Evolutionary conservation across 768 basidiomycete genomes (phyloP).

Genomic region (Lanmaoa rubissima): DNA sequence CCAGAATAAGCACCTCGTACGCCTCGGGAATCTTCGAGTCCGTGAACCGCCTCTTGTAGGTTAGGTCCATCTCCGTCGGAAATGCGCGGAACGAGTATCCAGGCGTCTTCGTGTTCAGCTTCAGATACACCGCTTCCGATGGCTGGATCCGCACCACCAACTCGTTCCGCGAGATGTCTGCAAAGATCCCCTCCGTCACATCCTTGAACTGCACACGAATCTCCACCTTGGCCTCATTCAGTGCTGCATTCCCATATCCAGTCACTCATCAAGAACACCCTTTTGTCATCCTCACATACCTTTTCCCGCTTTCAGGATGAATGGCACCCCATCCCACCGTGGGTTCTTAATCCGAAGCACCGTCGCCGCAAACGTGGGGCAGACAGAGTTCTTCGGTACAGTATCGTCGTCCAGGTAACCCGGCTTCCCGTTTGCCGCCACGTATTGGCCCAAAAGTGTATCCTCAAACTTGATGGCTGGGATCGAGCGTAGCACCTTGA

Average conservation of each 20-base stretch:
- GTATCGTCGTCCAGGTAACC: conserved; percentile 98
- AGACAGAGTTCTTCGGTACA: conserved; percentile 87
- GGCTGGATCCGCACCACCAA: conserved; percentile 97
- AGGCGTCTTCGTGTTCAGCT: conserved; percentile 93
- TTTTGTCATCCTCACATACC: conserved; percentile 46
- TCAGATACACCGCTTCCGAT: conserved; percentile 93
- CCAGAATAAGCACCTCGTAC: conserved; percentile 92
- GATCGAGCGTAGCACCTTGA: conserved; percentile 93
- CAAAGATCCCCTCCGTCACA: conserved; percentile 95
- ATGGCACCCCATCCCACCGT: conserved; percentile 98
- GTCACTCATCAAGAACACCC: conserved; percentile 14
- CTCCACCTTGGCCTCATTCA: conserved; percentile 99
- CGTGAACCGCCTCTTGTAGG: conserved; percentile 93
- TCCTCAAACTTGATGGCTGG: conserved; percentile 76
- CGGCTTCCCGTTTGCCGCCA: conserved; percentile 85
- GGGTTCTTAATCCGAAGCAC: conserved; percentile 93
- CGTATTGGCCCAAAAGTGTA: conserved; percentile 93
- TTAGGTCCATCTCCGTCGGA: conserved; percentile 97
- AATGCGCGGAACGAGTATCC: conserved; percentile 88
- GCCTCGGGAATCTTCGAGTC: conserved; percentile 94
- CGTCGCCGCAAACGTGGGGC: conserved; percentile 92
- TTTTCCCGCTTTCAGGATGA: conserved; percentile 98
- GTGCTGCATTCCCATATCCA: conserved; percentile 46
- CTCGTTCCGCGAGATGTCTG: conserved; percentile 94
- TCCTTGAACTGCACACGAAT: conserved; percentile 98